phyloP scores from a whole-genome alignment of 1,139 yeast species.

The Yamadazyma siamensis region DNA sequence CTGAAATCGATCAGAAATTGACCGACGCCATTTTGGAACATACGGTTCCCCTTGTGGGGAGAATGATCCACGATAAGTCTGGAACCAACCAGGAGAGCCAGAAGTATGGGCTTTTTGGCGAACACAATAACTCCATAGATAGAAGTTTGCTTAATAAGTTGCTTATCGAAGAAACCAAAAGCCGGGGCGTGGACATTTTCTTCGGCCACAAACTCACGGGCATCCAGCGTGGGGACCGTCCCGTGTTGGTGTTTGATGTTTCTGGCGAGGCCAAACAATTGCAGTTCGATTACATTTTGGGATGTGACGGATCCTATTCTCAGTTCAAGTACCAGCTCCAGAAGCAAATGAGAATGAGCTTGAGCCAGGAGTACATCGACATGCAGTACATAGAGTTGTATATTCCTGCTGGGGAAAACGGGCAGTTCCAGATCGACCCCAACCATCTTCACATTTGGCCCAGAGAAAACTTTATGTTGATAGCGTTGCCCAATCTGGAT shows the following conservation, averaged over 20 bases:
- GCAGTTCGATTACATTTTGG: conserved; percentile 61
- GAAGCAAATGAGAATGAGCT: conserved; percentile 65
- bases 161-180: conserved; percentile 56
- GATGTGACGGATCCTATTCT: conserved; percentile 87
- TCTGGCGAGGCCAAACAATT: conserved; percentile 12
- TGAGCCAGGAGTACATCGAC: conserved; percentile 74
- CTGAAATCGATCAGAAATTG: conserved; percentile 57
- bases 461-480: conserved; percentile 78
- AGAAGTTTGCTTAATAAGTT: conserved; percentile 67
- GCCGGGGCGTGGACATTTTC: conserved; percentile 38
- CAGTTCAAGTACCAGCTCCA: conserved; percentile 70
- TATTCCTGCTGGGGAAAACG: conserved; percentile 52
- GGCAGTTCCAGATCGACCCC: conserved; percentile 54
- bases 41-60: conserved; percentile 80
- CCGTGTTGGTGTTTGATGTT: conserved; percentile 23
- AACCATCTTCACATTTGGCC: conserved; percentile 95
- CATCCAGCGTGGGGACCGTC: conserved; percentile 22
- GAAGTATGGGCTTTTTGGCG: conserved; percentile 79
- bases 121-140: conserved; percentile 81
- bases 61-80: conserved; percentile 76
- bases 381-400: conserved; percentile 79
- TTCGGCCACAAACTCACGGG: conserved; percentile 59
- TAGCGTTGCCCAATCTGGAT: conserved; percentile 81
- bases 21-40: conserved; percentile 53
- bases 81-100: conserved; percentile 69